phyloP scores from a whole-genome alignment of 108 stramenopile species.

The Conticribra guillardii region DNA sequence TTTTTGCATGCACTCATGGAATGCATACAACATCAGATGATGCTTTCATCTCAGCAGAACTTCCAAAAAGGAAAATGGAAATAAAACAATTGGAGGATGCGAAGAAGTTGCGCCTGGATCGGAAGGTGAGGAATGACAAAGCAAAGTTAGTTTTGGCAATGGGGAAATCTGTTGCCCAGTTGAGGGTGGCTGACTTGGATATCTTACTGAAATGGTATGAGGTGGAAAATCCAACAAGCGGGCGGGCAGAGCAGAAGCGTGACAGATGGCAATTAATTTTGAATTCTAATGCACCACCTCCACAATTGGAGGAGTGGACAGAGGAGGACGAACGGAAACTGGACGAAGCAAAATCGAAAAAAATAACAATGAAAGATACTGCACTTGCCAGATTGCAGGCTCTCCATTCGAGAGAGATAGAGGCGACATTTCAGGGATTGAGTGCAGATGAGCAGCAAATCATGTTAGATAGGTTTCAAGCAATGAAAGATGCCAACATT shows the following conservation, averaged over 20 bases:
- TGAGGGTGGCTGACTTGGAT: neutral
- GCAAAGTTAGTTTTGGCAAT: neutral
- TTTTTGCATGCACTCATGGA: neutral
- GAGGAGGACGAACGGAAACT: conserved; percentile 5
- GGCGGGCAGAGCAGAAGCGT: neutral
- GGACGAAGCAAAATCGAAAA: neutral
- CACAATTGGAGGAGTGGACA: conserved; percentile 1
- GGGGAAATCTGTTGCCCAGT: neutral
- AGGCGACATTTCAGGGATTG: no score
- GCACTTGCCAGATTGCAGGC: conserved; percentile 1
- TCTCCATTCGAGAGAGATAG: no score
- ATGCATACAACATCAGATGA: neutral
- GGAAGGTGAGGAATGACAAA: neutral
- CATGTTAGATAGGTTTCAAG: no score
- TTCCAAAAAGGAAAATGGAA: neutral
- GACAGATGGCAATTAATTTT: neutral
- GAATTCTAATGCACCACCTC: neutral
- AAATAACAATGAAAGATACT: conserved; percentile 6
- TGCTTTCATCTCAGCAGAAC: neutral
- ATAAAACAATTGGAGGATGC: neutral
- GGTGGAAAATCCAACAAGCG: neutral
- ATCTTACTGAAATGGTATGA: conserved; percentile 10
- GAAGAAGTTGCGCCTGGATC: neutral
- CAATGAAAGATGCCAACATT: no score
- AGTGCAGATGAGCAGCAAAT: no score